Conservation (phyloP, 2,329 filamentous ascomycete species). For the Botrytis deweyae region DNA sequence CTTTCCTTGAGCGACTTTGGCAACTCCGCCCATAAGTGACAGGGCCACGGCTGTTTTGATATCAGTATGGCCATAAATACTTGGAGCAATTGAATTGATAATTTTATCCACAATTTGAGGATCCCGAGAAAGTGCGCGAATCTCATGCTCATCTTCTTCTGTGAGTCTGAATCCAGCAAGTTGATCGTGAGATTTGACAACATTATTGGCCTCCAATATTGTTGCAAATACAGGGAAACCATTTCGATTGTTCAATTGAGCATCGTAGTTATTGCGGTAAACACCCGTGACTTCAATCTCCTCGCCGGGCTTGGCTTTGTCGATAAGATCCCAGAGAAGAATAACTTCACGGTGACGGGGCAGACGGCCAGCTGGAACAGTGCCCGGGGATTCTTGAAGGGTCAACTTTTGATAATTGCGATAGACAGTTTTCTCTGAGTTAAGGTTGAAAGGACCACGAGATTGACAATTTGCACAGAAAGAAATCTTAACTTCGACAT, state of each 20-base stretch:
- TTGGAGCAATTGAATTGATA: slow-evolving; percentile 88
- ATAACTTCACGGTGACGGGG: slow-evolving; percentile 93
- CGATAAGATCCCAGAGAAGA: slow-evolving; percentile 93
- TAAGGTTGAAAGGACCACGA: slow-evolving; percentile 89
- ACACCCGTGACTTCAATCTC: slow-evolving; percentile 97
- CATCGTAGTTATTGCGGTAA: slow-evolving; percentile 98
- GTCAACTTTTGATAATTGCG: slow-evolving; percentile 98
- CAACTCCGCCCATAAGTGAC: slow-evolving; percentile 91
- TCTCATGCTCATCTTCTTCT: slow-evolving; percentile 90
- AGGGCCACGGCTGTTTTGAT: slow-evolving; percentile 96
- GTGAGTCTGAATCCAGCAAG: slow-evolving; percentile 94
- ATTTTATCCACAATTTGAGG: slow-evolving; percentile 92
- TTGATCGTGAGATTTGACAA: slow-evolving; percentile 96
- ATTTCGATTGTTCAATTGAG: slow-evolving; percentile 96
- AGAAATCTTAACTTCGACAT: slow-evolving; percentile 91
- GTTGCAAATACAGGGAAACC: slow-evolving; percentile 98
- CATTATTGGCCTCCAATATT: slow-evolving; percentile 94
- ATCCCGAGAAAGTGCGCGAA: slow-evolving; percentile 83
- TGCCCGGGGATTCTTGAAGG: slow-evolving; percentile 93
- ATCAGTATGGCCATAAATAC: slow-evolving; percentile 94
- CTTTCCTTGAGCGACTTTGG: slow-evolving; percentile 83
- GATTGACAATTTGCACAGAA: slow-evolving; percentile 98
- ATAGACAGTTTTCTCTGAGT: slow-evolving; percentile 97
- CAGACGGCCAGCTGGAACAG: slow-evolving; percentile 90
- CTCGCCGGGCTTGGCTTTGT: slow-evolving; percentile 93